These are phyloP conservation scores for Lignosus rhinocerotis DNA, from an alignment of 1,284 basidiomycete species.

Conservation along the genomic window DNA sequence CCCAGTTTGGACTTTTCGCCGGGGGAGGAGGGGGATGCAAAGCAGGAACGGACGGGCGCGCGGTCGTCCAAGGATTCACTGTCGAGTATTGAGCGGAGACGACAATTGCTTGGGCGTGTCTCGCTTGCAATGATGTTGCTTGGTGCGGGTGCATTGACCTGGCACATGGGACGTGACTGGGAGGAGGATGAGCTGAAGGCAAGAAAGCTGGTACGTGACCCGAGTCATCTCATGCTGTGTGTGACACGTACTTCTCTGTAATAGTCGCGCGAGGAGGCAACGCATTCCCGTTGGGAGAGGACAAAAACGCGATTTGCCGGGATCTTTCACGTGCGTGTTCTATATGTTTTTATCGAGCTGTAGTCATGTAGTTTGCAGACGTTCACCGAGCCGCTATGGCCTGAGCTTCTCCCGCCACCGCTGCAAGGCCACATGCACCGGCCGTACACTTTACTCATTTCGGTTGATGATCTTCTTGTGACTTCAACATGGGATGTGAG, in stretches of 20 bases:
- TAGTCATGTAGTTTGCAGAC: conserved; percentile 47
- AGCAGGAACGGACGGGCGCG: conserved; percentile 58
- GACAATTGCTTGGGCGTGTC: conserved; percentile 55
- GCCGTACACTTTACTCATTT: conserved; percentile 90
- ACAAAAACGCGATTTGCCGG: conserved; percentile 59
- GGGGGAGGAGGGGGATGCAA: conserved; percentile 24
- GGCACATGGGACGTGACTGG: conserved; percentile 37
- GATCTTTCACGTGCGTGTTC: conserved; percentile 59
- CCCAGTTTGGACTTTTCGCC: conserved; percentile 35
- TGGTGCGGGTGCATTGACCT: conserved; percentile 47
- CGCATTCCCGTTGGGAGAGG: conserved; percentile 60
- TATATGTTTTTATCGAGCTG: neutral
- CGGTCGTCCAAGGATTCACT: conserved; percentile 69
- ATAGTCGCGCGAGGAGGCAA: conserved; percentile 56
- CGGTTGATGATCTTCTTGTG: conserved; percentile 90
- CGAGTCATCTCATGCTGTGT: conserved; percentile 6
- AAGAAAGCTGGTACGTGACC: conserved; percentile 44
- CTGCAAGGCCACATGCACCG: conserved; percentile 84
- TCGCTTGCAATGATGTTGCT: conserved; percentile 46
- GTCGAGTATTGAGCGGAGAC: conserved; percentile 71
- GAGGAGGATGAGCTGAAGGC: conserved; percentile 37
- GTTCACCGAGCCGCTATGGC: conserved; percentile 92
- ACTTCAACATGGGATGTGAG: conserved; percentile 94
- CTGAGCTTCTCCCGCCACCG: conserved; percentile 88
- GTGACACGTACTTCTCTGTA: neutral